Conservation (phyloP, 2,329 filamentous ascomycete genomes). For the Xylariales sp. region DNA sequence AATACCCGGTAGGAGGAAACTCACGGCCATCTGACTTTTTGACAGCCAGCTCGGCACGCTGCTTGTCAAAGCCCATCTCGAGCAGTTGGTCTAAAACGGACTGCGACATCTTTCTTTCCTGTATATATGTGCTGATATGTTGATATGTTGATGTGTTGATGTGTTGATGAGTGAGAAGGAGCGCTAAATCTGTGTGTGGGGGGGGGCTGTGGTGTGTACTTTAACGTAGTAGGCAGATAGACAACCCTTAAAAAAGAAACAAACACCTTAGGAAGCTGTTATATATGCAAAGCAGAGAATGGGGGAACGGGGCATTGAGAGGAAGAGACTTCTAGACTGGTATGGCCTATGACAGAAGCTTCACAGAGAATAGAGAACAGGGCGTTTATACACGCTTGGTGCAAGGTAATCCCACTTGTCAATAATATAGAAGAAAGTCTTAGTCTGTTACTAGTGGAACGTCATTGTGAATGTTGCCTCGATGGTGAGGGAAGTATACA, state of each 20-base stretch:
- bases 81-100: conserved; percentile 71
- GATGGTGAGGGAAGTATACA: conserved; percentile 5
- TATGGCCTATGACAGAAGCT: conserved; percentile 13
- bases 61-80: conserved; percentile 84
- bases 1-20: conserved; percentile 46
- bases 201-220: not conserved
- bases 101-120: conserved; percentile 62
- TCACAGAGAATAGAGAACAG: not conserved
- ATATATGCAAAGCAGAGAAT: not conserved
- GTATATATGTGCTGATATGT: conserved; percentile 31
- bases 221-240: not conserved
- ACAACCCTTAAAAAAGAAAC: too few species aligned
- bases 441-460: conserved; percentile 37
- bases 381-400: not conserved
- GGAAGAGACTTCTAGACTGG: conserved; percentile 5
- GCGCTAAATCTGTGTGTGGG: not conserved
- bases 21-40: conserved; percentile 83
- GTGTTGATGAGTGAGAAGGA: conserved; percentile 26
- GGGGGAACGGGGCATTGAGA: not conserved
- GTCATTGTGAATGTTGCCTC: conserved; percentile 44
- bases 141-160: conserved; percentile 41
- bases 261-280: not conserved
- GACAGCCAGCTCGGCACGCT: conserved; percentile 84
- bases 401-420: not conserved
- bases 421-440: not conserved